Evolutionary conservation across 345 rosid genomes (phyloP).

Genomic region (Xanthoceras sorbifolium): DNA sequence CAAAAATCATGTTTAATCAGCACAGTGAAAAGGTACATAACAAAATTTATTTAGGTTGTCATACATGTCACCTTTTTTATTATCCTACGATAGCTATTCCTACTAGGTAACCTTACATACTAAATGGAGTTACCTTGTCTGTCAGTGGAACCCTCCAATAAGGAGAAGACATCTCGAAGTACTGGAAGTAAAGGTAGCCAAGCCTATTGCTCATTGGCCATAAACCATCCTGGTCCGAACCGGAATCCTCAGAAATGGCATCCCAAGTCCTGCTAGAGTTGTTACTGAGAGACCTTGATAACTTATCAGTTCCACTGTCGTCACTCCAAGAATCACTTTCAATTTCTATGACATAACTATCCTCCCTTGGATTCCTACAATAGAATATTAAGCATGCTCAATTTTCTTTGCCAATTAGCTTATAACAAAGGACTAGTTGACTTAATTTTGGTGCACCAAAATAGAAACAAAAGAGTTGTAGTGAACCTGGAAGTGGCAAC

Average conservation of each 20-base stretch:
- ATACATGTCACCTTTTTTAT: too few species aligned
- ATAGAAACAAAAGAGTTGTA: background rate
- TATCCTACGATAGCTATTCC: background rate
- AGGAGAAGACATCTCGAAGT: conserved; percentile 64
- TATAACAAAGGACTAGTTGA: background rate
- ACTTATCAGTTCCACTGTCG: conserved; percentile 56
- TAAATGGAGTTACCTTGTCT: conserved; percentile 45
- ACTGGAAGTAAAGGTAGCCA: conserved; percentile 56
- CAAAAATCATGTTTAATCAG: background rate
- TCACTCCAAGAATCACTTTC: conserved; percentile 73
- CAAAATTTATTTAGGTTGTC: background rate
- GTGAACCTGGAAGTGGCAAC: conserved; percentile 47
- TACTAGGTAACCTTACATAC: background rate
- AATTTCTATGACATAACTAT: conserved; percentile 35
- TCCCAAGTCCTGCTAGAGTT: conserved; percentile 70
- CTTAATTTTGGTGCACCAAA: background rate
- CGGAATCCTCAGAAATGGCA: conserved; percentile 55
- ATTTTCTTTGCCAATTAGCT: background rate
- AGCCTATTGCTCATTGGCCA: conserved; percentile 39
- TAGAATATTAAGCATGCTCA: background rate
- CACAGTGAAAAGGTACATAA: background rate
- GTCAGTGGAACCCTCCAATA: conserved; percentile 61
- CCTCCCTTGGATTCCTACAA: conserved; percentile 40
- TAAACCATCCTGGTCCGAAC: conserved; percentile 44
- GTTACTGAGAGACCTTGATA: conserved; percentile 61